Evolutionary conservation across 2,329 filamentous ascomycete species (phyloP).

Genomic region (Xylariaceae sp.): DNA sequence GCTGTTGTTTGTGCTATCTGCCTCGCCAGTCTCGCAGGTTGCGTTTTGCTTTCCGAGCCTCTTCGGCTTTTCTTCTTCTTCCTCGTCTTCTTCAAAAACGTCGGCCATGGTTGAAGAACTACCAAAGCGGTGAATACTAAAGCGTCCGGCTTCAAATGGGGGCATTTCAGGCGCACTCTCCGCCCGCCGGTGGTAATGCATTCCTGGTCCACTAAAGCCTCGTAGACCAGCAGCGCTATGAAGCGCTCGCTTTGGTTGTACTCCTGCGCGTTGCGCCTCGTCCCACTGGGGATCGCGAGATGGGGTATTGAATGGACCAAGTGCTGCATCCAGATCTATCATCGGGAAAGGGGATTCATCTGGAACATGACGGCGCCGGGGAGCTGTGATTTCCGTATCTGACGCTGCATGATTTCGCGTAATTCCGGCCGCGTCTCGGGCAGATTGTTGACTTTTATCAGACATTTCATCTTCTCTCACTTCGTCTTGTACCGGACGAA

Average conservation of each 20-base stretch:
- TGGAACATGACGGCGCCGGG: constrained; percentile 35
- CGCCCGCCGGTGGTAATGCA: constrained; percentile 73
- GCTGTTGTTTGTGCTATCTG: constrained; percentile 21
- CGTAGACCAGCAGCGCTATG: constrained; percentile 73
- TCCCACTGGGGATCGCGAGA: constrained; percentile 62
- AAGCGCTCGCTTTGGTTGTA: constrained; percentile 61
- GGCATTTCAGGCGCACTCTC: constrained; percentile 78
- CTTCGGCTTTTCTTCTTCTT: constrained; percentile 48
- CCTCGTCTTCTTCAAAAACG: constrained; percentile 82
- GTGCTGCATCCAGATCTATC: constrained; percentile 89
- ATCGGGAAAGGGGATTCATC: constrained; percentile 71
- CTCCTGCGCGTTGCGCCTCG: constrained; percentile 57
- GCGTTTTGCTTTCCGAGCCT: constrained; percentile 27
- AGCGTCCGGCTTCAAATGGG: constrained; percentile 62
- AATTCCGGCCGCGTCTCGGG: constrained; percentile 38
- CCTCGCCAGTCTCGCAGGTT: constrained; percentile 21
- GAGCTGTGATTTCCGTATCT: constrained; percentile 37
- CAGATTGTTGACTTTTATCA: constrained; percentile 26
- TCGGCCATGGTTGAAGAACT: constrained; percentile 76
- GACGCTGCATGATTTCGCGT: constrained; percentile 32
- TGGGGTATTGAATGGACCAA: constrained; percentile 88
- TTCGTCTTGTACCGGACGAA: constrained; percentile 28
- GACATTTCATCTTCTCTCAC: constrained; percentile 25
- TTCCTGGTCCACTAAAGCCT: constrained; percentile 63
- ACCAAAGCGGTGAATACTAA: constrained; percentile 58